Evolutionary conservation across 257 asterid species (phyloP), one percentile per base, ranked within the genome.

Genomic region (Rauvolfia tetraphylla): DNA sequence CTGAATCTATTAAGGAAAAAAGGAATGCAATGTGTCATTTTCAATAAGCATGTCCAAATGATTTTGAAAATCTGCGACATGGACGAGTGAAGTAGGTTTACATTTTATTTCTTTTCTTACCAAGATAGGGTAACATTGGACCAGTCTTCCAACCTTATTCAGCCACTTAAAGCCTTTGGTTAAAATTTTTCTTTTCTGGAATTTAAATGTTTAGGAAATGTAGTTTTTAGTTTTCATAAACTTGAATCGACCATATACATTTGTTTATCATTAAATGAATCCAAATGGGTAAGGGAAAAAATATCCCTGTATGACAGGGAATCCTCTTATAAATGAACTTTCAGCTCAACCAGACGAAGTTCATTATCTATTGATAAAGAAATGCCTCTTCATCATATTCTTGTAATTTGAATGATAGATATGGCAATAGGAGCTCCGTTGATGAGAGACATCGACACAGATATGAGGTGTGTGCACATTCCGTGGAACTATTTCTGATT

Each of bases 361-460:
- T 15, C 49, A 58, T 62, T 41, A 41, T 57, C 8, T 75, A 46
- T 38, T 72, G 68, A 44, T 33, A 25, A 65, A 31, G 15, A 36
- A n/a, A 5, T 53, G 61, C 27, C 65, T 41, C 31, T 42, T 22
- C 70, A 54, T 66, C 29, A 62, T 8, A 39, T 81, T 62, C n/a
- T 31, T 39, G 68, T 44, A 72, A 10, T 68, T 73, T 68, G 4
- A 59, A 36, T 79, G 78, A 49, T 83, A 91, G 98, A 80, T 93
- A 93, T 56, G 95, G 89, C 53, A 83, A 72, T 80, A 75, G 18
- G 81, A 87, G 83, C 79, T 89, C 62, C 63, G 74, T 90, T 82
- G 98, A 94, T 79, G 98, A 94, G 90, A 92, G 98, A 80, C 98
- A 94, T 81, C 92, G 98, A 59, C 98, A 94, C 83, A 87, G 98